phyloP scores from a whole-genome alignment of 2,329 filamentous ascomycete species.

The Sclerotinia glacialis region DNA sequence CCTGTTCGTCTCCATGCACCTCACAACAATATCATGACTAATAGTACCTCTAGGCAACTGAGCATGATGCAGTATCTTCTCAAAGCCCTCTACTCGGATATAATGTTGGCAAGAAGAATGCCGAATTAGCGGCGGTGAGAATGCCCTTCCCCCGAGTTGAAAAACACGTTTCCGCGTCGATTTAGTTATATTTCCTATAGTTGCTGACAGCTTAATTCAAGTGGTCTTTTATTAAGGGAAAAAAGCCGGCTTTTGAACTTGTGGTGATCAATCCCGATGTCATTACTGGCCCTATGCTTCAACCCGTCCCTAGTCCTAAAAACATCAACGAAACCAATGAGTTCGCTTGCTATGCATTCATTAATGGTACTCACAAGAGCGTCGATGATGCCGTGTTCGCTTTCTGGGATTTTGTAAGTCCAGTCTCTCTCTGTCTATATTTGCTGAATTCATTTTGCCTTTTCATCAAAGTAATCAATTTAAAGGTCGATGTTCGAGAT shows the following conservation, averaged over 20 bases:
- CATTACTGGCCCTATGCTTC: slow-evolving; percentile 59
- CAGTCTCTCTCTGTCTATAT: slow-evolving; percentile 37
- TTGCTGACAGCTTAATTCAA: neutral
- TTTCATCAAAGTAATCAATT: neutral
- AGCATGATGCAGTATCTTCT: slow-evolving; percentile 41
- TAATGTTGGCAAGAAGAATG: slow-evolving; percentile 54
- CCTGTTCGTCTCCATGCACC: slow-evolving; percentile 45
- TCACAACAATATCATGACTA: slow-evolving; percentile 25
- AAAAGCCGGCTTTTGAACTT: slow-evolving; percentile 54
- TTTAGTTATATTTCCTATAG: neutral
- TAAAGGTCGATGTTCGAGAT: slow-evolving; percentile 49
- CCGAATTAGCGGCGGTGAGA: slow-evolving; percentile 54
- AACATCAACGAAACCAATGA: slow-evolving; percentile 67
- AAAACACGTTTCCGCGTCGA: neutral
- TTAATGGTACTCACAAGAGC: slow-evolving; percentile 50
- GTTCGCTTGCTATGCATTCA: slow-evolving; percentile 47
- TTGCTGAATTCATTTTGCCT: neutral
- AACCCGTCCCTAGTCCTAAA: slow-evolving; percentile 58
- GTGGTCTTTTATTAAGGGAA: slow-evolving; percentile 57
- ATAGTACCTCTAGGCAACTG: slow-evolving; percentile 22
- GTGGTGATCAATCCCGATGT: slow-evolving; percentile 59
- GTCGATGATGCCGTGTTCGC: slow-evolving; percentile 20
- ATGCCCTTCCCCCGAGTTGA: neutral
- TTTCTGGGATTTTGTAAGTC: slow-evolving; percentile 30
- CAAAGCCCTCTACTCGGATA: slow-evolving; percentile 37